Evolutionary conservation across 1,284 basidiomycete species (phyloP).

Genomic region (Caloboletus inedulis): DNA sequence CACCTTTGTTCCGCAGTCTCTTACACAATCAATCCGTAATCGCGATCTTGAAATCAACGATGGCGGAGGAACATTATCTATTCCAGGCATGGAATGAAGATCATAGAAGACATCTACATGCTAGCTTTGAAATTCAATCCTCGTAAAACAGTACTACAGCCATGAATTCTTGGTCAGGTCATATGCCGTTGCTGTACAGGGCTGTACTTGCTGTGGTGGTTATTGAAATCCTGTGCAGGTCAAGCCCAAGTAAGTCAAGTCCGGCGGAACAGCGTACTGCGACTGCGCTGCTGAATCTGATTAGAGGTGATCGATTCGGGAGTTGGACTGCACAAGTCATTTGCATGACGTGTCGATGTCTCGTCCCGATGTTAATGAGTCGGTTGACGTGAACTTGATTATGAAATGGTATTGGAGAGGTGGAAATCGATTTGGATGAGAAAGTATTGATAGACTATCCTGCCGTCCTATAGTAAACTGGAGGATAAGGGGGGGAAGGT

Average conservation of each 20-base stretch:
- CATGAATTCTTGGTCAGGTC: not conserved
- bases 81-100: constrained; percentile 5
- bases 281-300: not conserved
- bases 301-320: not conserved
- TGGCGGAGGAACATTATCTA: not conserved
- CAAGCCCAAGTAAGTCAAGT: not conserved
- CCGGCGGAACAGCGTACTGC: no score
- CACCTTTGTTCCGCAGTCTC: not conserved
- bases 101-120: not conserved
- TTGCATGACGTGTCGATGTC: not conserved
- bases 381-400: not conserved
- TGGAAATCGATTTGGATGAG: not conserved
- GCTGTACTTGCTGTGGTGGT: constrained; percentile 20
- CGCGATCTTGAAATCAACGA: not conserved
- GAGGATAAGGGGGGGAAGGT: not conserved
- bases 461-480: not conserved
- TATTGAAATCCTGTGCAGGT: constrained; percentile 16
- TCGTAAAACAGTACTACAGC: not conserved
- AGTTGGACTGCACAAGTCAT: not conserved
- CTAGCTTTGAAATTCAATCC: not conserved
- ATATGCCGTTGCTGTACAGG: constrained; percentile 17
- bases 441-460: not conserved
- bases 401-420: not conserved
- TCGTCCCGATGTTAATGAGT: not conserved
- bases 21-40: not conserved